These are phyloP conservation scores for Aspergillus leporis DNA, from an alignment of 495 filamentous ascomycete genomes.

Conservation along the genomic window DNA sequence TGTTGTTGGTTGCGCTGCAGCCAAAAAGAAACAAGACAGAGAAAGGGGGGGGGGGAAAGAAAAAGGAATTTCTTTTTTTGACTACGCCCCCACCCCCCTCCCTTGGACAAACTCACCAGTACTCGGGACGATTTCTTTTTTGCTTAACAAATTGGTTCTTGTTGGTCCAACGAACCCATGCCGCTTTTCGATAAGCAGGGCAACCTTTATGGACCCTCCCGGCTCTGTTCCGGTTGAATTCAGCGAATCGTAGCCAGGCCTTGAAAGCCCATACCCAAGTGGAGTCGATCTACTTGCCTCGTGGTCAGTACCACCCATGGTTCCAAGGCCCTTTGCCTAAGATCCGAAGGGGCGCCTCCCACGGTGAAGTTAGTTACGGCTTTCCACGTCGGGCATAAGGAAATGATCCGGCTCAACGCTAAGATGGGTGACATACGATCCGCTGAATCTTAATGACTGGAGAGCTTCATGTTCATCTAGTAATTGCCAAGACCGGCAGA, in stretches of 20 bases:
- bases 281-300: slow-evolving; percentile 24
- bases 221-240: slow-evolving; percentile 6
- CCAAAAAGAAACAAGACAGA: background rate
- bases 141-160: background rate
- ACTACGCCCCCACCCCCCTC: background rate
- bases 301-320: slow-evolving; percentile 25
- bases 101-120: background rate
- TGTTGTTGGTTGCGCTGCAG: background rate
- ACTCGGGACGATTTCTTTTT: background rate
- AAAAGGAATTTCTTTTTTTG: background rate
- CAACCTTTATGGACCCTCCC: slow-evolving; percentile 4
- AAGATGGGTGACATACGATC: slow-evolving; percentile 15
- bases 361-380: slow-evolving; percentile 11
- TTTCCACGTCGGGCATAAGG: slow-evolving; percentile 13
- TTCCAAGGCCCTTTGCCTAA: slow-evolving; percentile 16
- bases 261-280: slow-evolving; percentile 7
- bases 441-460: slow-evolving; percentile 15
- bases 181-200: slow-evolving; percentile 1
- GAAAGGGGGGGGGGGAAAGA: background rate
- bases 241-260: slow-evolving; percentile 14
- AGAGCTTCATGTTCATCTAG: slow-evolving; percentile 20
- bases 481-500: slow-evolving; percentile 22
- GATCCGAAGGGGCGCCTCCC: slow-evolving; percentile 16
- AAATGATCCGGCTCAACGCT: slow-evolving; percentile 14
- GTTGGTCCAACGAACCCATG: background rate